Evolutionary conservation across 2,329 filamentous ascomycete genomes (phyloP).

Genomic region (Phaeoacremonium minimum): DNA sequence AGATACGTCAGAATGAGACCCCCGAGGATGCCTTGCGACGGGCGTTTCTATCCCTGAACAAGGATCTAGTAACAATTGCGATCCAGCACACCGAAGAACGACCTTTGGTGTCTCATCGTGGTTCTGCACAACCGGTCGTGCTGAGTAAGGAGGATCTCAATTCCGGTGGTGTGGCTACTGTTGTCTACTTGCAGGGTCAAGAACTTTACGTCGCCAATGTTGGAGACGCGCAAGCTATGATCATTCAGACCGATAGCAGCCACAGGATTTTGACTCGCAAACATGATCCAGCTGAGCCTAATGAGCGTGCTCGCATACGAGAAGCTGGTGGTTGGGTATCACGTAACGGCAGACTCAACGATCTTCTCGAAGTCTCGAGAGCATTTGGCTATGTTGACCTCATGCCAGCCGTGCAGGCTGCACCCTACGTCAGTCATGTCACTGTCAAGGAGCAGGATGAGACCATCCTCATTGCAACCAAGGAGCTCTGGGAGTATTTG

Average conservation of each 20-base stretch:
- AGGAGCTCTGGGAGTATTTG: conserved; percentile 93
- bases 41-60: conserved; percentile 86
- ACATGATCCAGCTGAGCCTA: conserved; percentile 85
- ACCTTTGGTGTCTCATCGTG: conserved; percentile 61
- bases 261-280: conserved; percentile 82
- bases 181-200: conserved; percentile 83
- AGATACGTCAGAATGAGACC: conserved; percentile 63
- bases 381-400: conserved; percentile 93
- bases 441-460: conserved; percentile 85
- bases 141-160: conserved; percentile 85
- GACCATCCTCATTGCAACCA: conserved; percentile 85
- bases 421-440: conserved; percentile 75
- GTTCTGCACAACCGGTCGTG: conserved; percentile 67
- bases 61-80: conserved; percentile 83
- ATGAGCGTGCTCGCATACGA: conserved; percentile 82
- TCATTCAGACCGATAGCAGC: conserved; percentile 84
- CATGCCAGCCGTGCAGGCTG: conserved; percentile 89
- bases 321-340: conserved; percentile 96
- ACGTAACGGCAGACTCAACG: conserved; percentile 88
- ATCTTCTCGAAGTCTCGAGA: conserved; percentile 83
- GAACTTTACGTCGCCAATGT: conserved; percentile 94
- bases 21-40: conserved; percentile 79
- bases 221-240: conserved; percentile 90
- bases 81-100: conserved; percentile 77
- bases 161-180: conserved; percentile 87